Evolutionary conservation across 345 rosid species (phyloP).

Genomic region (Citrus inodora): DNA sequence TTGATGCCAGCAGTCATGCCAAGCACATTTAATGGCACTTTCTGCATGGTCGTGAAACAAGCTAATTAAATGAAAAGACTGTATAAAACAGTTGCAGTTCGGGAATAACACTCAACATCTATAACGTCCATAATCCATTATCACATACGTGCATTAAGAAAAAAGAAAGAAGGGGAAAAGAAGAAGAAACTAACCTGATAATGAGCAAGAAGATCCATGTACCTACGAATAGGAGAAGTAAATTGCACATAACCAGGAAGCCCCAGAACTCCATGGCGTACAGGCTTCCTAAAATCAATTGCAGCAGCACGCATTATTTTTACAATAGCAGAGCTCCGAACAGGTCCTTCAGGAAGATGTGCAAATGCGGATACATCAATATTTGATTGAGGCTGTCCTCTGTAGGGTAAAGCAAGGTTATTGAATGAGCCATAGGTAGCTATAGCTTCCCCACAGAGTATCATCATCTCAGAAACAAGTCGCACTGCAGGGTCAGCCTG

Average conservation of each 20-base stretch:
- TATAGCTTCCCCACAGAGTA: constrained; percentile 91
- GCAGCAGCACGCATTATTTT: constrained; percentile 89
- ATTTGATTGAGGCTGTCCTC: constrained; percentile 95
- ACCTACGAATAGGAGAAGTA: constrained; percentile 96
- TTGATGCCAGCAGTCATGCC: background rate
- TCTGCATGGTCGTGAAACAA: background rate
- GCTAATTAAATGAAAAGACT: background rate
- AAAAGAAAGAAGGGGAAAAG: background rate
- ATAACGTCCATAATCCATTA: background rate
- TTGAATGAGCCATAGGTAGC: constrained; percentile 77
- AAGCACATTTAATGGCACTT: constrained; percentile 6
- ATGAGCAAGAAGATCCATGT: constrained; percentile 95
- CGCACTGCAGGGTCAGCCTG: constrained; percentile 93
- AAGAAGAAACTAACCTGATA: constrained; percentile 61
- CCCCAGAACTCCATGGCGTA: constrained; percentile 84
- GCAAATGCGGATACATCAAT: constrained; percentile 74
- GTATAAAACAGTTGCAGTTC: background rate
- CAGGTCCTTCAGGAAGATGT: constrained; percentile 97
- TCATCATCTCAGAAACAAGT: constrained; percentile 96
- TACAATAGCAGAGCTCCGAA: constrained; percentile 71
- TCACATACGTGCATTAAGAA: background rate
- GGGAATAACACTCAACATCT: background rate
- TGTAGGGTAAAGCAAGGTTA: constrained; percentile 80
- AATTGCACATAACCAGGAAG: constrained; percentile 96
- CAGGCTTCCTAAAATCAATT: constrained; percentile 77